These are phyloP conservation scores for Candida endomychidarum DNA, from an alignment of 805 yeast genomes.

Conservation along the genomic window DNA sequence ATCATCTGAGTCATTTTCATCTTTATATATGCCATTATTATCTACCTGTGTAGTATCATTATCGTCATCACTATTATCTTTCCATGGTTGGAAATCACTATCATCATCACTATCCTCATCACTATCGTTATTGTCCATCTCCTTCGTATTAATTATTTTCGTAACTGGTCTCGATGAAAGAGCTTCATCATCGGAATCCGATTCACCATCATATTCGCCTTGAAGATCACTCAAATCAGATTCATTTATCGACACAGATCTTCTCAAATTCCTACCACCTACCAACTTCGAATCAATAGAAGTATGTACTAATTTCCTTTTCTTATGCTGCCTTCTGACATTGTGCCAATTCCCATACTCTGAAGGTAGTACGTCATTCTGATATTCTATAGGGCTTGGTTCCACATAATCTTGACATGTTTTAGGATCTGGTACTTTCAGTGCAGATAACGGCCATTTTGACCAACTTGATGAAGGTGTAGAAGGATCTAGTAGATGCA, in stretches of 20 bases:
- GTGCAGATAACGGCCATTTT: constrained; percentile 54
- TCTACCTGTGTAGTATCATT: too few relatives aligned
- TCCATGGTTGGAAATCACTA: too few relatives aligned
- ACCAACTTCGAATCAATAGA: neutral
- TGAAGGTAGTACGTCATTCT: neutral
- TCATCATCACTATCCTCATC: too few relatives aligned
- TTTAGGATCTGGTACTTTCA: constrained; percentile 8
- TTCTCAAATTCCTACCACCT: constrained; percentile 1
- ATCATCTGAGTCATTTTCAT: too few relatives aligned
- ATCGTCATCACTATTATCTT: too few relatives aligned
- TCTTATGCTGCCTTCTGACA: neutral
- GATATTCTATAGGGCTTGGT: neutral
- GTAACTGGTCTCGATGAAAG: too few relatives aligned
- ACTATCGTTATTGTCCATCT: neutral
- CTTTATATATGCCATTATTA: too few relatives aligned
- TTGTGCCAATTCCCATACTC: neutral
- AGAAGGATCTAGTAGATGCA: constrained; percentile 34
- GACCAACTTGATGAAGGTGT: constrained; percentile 48
- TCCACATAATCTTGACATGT: neutral
- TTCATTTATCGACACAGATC: neutral
- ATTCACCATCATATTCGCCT: neutral
- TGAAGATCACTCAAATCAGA: neutral
- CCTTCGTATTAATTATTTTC: too few relatives aligned
- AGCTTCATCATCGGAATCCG: neutral
- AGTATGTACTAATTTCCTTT: neutral